phyloP scores from a whole-genome alignment of 441 rosid genomes.

The Breynia disticha region DNA sequence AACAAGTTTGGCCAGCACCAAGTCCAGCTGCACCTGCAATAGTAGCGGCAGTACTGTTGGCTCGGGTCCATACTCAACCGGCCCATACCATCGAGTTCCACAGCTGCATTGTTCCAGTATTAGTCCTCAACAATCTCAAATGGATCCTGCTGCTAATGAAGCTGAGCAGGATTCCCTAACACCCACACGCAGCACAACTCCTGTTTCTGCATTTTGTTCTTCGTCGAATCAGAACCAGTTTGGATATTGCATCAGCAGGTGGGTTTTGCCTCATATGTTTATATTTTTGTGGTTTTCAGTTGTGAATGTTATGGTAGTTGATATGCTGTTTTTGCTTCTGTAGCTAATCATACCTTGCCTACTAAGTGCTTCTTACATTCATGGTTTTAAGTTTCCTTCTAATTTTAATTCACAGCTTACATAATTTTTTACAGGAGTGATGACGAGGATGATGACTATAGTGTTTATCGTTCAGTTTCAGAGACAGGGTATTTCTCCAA shows the following conservation, averaged over 20 bases:
- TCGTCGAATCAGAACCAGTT: constrained; percentile 34
- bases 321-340: background rate
- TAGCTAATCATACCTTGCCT: too few relatives aligned
- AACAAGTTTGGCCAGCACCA: constrained; percentile 47
- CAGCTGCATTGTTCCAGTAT: constrained; percentile 28
- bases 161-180: constrained; percentile 29
- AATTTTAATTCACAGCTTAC: background rate
- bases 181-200: constrained; percentile 33
- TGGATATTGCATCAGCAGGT: constrained; percentile 50
- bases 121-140: constrained; percentile 31
- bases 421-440: constrained; percentile 44
- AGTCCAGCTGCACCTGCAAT: constrained; percentile 45
- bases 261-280: background rate
- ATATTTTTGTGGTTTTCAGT: background rate
- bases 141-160: constrained; percentile 25
- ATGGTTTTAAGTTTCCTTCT: background rate
- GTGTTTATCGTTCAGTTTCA: constrained; percentile 40
- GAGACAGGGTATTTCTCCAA: constrained; percentile 39
- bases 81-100: constrained; percentile 44
- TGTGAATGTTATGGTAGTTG: constrained; percentile 1
- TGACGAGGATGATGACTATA: constrained; percentile 60
- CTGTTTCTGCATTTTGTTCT: constrained; percentile 30
- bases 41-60: constrained; percentile 45
- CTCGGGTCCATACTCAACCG: constrained; percentile 43
- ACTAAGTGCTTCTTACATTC: background rate